Percentiles rank a stretch among this genome's conserved stretches.
phyloP scores from a whole-genome alignment of 805 yeast species.

The Blastobotrys robertii region DNA sequence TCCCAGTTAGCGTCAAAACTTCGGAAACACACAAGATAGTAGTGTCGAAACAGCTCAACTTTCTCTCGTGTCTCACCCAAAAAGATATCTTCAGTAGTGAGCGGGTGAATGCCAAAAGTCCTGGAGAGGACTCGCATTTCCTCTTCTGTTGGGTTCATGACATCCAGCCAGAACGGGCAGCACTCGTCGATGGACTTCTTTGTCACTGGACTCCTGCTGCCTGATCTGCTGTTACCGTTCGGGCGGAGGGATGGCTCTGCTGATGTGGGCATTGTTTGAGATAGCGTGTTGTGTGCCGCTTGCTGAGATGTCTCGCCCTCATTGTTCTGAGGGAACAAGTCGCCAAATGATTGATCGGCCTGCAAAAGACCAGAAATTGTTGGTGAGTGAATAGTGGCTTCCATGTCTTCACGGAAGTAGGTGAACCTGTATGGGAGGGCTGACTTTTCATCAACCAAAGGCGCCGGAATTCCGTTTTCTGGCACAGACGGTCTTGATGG shows the following conservation, averaged over 20 bases:
- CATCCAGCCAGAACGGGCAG: constrained; percentile 87
- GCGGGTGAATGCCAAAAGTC: constrained; percentile 90
- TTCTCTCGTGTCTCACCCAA: constrained; percentile 92
- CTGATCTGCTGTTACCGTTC: not conserved
- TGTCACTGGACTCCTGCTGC: not conserved
- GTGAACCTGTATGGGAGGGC: constrained; percentile 69
- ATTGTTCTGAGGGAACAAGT: constrained; percentile 42
- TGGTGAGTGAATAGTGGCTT: constrained; percentile 84
- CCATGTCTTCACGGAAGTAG: constrained; percentile 82
- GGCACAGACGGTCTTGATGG: constrained; percentile 1
- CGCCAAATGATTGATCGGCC: constrained; percentile 50
- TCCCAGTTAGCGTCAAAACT: constrained; percentile 54
- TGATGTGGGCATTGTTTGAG: not conserved
- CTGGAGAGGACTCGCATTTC: constrained; percentile 89
- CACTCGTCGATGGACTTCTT: constrained; percentile 13
- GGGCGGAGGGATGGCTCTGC: not conserved
- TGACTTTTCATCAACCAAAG: constrained; percentile 26
- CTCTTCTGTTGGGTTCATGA: constrained; percentile 87
- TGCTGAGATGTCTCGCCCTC: not conserved
- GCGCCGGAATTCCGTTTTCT: constrained; percentile 10
- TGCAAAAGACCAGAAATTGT: constrained; percentile 72
- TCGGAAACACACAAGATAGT: constrained; percentile 85
- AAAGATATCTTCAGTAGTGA: constrained; percentile 91
- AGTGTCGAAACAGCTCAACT: constrained; percentile 83
- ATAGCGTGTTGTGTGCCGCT: not conserved